Conservation (phyloP, 2,329 filamentous ascomycete species). For the Cordyceps militaris region DNA sequence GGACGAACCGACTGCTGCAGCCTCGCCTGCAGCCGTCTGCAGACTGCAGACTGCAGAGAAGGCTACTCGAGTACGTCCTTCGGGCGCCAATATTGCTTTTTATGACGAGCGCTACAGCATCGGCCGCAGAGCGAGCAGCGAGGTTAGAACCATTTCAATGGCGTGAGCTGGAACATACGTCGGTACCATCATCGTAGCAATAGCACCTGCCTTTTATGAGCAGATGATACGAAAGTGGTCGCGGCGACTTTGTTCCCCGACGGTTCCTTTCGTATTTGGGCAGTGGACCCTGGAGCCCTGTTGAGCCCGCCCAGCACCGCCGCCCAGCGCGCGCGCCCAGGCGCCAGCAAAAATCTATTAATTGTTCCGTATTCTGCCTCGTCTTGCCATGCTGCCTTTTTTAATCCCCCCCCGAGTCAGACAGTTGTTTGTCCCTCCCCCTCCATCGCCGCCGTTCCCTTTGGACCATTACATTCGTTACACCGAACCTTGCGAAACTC, state of each 20-base stretch:
- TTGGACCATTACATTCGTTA: constrained; percentile 3
- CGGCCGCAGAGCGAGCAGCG: too few species aligned
- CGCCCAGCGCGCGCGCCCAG: background rate
- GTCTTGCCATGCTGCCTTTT: background rate
- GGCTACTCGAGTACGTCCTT: too few species aligned
- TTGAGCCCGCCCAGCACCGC: background rate
- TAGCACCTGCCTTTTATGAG: too few species aligned
- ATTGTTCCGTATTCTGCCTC: background rate
- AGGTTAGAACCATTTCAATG: too few species aligned
- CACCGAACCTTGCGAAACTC: background rate
- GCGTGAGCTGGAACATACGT: too few species aligned
- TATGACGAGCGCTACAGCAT: too few species aligned
- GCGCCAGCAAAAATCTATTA: background rate
- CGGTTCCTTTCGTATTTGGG: constrained; percentile 17
- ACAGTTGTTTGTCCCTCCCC: background rate
- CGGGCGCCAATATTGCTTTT: too few species aligned
- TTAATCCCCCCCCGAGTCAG: background rate
- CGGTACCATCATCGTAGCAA: too few species aligned
- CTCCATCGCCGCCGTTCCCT: background rate
- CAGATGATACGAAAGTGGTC: background rate
- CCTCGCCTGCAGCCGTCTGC: too few species aligned
- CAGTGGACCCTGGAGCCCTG: background rate
- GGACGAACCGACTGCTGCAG: too few species aligned
- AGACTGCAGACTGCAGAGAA: too few species aligned
- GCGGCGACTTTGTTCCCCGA: constrained; percentile 13